These are phyloP conservation scores for Quercus gilva DNA, from an alignment of 306 rosid species.

Conservation along the genomic window DNA sequence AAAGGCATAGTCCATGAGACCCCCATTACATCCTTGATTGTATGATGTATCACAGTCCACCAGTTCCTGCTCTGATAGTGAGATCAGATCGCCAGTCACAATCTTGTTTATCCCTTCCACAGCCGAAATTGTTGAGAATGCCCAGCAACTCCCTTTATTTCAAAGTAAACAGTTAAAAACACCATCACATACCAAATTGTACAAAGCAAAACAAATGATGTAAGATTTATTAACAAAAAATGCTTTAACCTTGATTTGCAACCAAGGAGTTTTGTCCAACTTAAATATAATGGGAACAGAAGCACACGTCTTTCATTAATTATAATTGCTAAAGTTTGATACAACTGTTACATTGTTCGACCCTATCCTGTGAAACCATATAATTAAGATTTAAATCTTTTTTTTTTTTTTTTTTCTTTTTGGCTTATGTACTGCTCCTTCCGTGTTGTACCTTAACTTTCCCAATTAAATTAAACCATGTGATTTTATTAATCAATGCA, in stretches of 20 bases:
- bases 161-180: background rate
- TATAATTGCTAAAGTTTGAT: no score
- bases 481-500: no score
- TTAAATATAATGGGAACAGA: no score
- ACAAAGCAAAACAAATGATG: background rate
- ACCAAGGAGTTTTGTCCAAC: background rate
- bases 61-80: slow-evolving; percentile 86
- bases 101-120: slow-evolving; percentile 87
- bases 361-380: no score
- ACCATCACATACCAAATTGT: background rate
- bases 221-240: background rate
- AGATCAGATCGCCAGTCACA: slow-evolving; percentile 68
- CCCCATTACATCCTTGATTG: slow-evolving; percentile 83
- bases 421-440: no score
- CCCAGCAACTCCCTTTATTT: slow-evolving; percentile 89
- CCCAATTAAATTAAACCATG: no score
- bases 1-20: slow-evolving; percentile 72
- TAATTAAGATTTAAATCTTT: no score
- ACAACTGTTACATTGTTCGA: no score
- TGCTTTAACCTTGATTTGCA: background rate
- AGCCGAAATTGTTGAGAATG: slow-evolving; percentile 65
- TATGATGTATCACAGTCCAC: slow-evolving; percentile 72
- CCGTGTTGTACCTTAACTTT: no score
- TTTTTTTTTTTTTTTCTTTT: no score
- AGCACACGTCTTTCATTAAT: no score